These are phyloP conservation scores for Aureobasidium musti DNA, from an alignment of 2,329 filamentous ascomycete genomes.

Conservation along the genomic window DNA sequence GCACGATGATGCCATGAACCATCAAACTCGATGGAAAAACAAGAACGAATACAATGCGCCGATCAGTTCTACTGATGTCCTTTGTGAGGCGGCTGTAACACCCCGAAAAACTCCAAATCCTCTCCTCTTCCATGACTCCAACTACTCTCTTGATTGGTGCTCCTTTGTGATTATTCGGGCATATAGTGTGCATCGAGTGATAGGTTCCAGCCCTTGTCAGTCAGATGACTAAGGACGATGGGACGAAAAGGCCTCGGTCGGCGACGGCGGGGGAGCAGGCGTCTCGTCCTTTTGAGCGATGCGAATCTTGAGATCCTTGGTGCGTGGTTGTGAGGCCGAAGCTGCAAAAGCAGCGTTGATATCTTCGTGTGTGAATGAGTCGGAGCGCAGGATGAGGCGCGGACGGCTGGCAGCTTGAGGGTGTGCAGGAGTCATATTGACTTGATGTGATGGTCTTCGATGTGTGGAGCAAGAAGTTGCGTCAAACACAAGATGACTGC, in stretches of 20 bases:
- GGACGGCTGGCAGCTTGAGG: slow-evolving; percentile 29
- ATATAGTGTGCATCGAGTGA: not conserved
- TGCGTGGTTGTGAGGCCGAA: slow-evolving; percentile 31
- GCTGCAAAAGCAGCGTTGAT: slow-evolving; percentile 31
- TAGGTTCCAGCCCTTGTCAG: not conserved
- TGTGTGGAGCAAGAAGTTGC: not conserved
- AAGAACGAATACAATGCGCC: not conserved
- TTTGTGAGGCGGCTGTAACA: not conserved
- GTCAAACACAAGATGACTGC: not conserved
- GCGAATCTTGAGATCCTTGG: slow-evolving; percentile 31
- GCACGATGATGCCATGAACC: not conserved
- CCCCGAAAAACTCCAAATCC: not conserved
- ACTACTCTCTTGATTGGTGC: not conserved
- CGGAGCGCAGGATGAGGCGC: slow-evolving; percentile 26
- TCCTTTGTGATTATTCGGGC: not conserved
- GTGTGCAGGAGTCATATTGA: slow-evolving; percentile 30
- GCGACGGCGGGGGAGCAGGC: slow-evolving; percentile 32
- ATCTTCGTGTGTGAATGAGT: slow-evolving; percentile 32
- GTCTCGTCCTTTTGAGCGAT: slow-evolving; percentile 30
- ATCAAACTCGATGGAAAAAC: not conserved
- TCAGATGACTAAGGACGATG: slow-evolving; percentile 3
- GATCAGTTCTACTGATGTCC: slow-evolving; percentile 5
- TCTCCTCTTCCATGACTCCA: not conserved
- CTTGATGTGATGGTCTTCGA: not conserved
- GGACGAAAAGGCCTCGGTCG: slow-evolving; percentile 26